phyloP scores from a whole-genome alignment of 2,329 filamentous ascomycete species.

The Claviceps spartinae region DNA sequence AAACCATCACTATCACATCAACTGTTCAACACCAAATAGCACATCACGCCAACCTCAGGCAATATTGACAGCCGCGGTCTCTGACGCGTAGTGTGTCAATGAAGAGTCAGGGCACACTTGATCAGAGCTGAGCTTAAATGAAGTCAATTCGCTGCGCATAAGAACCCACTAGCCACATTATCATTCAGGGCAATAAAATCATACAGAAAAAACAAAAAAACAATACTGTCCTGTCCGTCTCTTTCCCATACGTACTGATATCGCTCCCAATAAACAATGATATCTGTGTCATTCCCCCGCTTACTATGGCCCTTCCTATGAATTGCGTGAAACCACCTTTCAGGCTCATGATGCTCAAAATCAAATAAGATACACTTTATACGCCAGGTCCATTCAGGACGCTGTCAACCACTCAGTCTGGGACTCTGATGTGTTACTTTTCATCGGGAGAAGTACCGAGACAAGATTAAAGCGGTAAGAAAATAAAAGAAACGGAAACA shows the following conservation, averaged over 20 bases:
- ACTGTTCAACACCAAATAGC: background rate
- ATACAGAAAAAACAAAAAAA: background rate
- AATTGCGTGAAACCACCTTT: background rate
- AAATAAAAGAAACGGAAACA: background rate
- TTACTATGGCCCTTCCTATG: background rate
- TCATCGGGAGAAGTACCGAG: background rate
- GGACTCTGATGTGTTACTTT: background rate
- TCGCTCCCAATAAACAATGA: background rate
- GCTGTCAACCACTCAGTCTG: background rate
- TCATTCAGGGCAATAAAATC: background rate
- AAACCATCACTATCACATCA: background rate
- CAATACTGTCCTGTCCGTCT: background rate
- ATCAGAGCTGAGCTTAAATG: background rate
- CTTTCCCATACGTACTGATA: background rate
- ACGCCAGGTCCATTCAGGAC: background rate
- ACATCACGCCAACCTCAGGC: background rate
- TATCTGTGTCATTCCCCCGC: background rate
- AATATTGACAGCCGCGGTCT: background rate
- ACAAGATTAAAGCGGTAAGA: background rate
- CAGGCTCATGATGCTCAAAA: background rate
- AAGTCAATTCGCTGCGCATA: background rate
- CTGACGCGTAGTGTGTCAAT: background rate
- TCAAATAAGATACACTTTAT: background rate
- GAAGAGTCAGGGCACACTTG: too few relatives aligned
- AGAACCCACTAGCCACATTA: background rate